phyloP scores from a whole-genome alignment of 768 basidiomycete species.

The Strobilomyces echinocephalus region DNA sequence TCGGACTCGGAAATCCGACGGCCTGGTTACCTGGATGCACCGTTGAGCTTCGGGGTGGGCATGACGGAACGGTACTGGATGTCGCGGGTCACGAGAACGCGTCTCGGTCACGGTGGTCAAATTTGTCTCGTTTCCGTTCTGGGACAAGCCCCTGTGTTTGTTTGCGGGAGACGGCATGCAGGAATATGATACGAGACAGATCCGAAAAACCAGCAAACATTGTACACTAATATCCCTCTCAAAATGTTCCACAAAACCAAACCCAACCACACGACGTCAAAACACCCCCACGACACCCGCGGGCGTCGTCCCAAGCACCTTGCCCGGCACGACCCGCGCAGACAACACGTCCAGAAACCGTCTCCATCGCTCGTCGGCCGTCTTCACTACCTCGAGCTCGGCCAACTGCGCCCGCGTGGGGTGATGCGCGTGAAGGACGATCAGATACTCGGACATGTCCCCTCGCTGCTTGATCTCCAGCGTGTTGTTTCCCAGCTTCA shows the following conservation, averaged over 20 bases:
- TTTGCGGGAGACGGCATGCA: too few relatives aligned
- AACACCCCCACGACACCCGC: background rate
- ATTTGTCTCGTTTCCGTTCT: too few relatives aligned
- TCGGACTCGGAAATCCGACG: background rate
- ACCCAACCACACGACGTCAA: background rate
- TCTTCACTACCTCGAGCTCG: conserved; percentile 13
- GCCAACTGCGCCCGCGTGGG: conserved; percentile 45
- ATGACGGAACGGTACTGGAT: conserved; percentile 3
- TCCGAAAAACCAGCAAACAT: background rate
- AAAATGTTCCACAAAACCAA: background rate
- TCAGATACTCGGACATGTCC: conserved; percentile 42
- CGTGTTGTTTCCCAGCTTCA: conserved; percentile 38
- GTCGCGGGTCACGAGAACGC: background rate
- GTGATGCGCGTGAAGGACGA: conserved; percentile 46
- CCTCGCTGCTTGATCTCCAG: conserved; percentile 40
- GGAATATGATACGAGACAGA: too few relatives aligned
- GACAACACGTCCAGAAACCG: conserved; percentile 13
- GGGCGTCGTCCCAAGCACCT: background rate
- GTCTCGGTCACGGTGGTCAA: too few relatives aligned
- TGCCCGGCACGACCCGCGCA: conserved; percentile 1
- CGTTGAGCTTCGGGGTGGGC: conserved; percentile 11
- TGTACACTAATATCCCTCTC: background rate
- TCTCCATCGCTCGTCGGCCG: conserved; percentile 20
- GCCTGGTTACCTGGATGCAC: conserved; percentile 13
- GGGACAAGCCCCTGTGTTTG: too few relatives aligned